Percentiles rank a stretch among this genome's conserved stretches.
Evolutionary conservation across 2,329 filamentous ascomycete genomes (phyloP).

Genomic region (Fusarium musae): DNA sequence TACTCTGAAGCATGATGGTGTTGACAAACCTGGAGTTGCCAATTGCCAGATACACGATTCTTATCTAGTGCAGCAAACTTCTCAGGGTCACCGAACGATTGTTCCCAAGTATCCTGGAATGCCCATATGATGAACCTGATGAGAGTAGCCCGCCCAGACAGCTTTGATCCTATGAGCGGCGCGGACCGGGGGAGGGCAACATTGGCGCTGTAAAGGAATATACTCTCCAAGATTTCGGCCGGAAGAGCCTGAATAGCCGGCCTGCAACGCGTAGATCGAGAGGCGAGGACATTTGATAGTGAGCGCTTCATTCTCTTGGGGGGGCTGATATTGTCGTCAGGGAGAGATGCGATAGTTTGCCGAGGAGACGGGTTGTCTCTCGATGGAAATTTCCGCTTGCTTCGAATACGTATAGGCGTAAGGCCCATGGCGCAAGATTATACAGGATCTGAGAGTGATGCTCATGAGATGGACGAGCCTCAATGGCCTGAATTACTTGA

Average conservation of each 20-base stretch:
- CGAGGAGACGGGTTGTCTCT: conserved; percentile 19
- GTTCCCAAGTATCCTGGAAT: conserved; percentile 54
- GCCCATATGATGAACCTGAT: conserved; percentile 51
- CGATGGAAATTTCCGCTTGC: conserved; percentile 59
- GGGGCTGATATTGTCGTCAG: conserved; percentile 1
- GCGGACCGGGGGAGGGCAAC: conserved; percentile 59
- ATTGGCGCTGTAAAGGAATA: conserved; percentile 63
- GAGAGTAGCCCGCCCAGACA: conserved; percentile 56
- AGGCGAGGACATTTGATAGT: conserved; percentile 46
- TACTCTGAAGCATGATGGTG: background rate
- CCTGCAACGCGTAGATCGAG: conserved; percentile 41
- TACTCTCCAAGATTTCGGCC: conserved; percentile 63
- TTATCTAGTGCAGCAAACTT: background rate
- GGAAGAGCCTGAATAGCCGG: conserved; percentile 55
- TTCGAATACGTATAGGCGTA: conserved; percentile 60
- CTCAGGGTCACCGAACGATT: conserved; percentile 49
- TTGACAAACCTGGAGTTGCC: conserved; percentile 56
- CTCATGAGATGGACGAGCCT: background rate
- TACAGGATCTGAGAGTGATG: background rate
- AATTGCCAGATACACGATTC: conserved; percentile 49
- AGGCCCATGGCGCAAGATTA: conserved; percentile 53
- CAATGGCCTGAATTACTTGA: background rate
- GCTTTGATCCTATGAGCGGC: conserved; percentile 56
- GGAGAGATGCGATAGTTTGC: background rate
- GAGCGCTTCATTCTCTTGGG: conserved; percentile 46